These are phyloP conservation scores for Marsdenia floribunda DNA, from an alignment of 257 asterid species.

Conservation along the genomic window DNA sequence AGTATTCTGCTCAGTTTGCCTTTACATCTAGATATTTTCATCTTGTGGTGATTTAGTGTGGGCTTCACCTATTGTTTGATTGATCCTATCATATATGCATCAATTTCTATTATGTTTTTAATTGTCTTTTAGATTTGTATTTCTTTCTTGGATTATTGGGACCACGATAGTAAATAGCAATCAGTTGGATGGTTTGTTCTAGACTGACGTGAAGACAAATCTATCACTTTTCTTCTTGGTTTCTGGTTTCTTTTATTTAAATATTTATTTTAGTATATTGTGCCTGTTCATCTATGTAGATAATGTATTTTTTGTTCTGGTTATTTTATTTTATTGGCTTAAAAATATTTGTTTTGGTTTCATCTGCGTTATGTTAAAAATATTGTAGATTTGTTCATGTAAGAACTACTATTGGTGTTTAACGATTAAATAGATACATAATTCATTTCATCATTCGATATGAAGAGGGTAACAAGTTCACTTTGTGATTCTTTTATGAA, in stretches of 20 bases:
- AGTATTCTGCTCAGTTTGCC: slow-evolving; percentile 36
- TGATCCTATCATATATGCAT: neutral
- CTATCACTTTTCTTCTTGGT: neutral
- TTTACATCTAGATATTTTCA: slow-evolving; percentile 37
- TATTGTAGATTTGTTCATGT: too few relatives aligned
- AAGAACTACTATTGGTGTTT: too few relatives aligned
- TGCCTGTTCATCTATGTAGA: too few relatives aligned
- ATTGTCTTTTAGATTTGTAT: too few relatives aligned
- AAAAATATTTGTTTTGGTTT: neutral
- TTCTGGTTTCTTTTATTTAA: neutral
- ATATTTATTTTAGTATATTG: too few relatives aligned
- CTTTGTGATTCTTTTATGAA: too few relatives aligned
- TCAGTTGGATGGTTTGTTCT: neutral
- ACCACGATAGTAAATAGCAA: neutral
- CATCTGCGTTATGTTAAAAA: neutral
- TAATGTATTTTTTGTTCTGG: neutral
- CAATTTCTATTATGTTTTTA: neutral
- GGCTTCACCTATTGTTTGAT: neutral
- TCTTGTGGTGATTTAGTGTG: neutral
- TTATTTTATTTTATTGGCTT: neutral
- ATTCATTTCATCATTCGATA: too few relatives aligned
- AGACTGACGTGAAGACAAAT: neutral
- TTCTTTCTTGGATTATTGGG: neutral
- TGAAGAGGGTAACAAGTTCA: too few relatives aligned
- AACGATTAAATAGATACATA: too few relatives aligned